Percentiles rank a stretch among this genome's conserved stretches.
Conservation (phyloP, 495 filamentous ascomycete genomes). For the Podospora comata region DNA sequence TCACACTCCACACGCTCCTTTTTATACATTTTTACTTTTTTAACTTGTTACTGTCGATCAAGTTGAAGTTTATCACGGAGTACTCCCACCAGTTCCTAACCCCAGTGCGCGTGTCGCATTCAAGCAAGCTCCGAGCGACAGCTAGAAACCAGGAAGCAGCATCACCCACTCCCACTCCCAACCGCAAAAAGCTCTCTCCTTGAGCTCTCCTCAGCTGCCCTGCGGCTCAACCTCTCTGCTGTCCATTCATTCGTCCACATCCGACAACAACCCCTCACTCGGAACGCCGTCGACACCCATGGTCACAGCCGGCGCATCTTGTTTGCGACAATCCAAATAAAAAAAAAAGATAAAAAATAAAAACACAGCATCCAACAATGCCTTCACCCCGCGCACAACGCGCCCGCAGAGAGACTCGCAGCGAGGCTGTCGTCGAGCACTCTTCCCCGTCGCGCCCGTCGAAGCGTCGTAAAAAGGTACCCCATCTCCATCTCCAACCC, state of each 20-base stretch:
- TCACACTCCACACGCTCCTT: background rate
- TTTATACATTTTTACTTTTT: background rate
- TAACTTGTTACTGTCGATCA: too few species aligned
- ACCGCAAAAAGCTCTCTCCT: background rate
- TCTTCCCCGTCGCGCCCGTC: conserved; percentile 71
- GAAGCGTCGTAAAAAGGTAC: conserved; percentile 74
- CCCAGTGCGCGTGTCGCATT: background rate
- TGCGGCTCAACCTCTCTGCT: background rate
- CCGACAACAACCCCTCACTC: background rate
- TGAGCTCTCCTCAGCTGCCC: background rate
- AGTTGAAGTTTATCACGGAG: background rate
- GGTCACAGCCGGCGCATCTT: background rate
- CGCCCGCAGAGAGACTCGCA: conserved; percentile 39
- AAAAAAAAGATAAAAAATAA: background rate
- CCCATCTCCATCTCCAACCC: conserved; percentile 28
- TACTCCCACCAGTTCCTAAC: background rate
- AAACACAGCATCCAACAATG: conserved; percentile 28
- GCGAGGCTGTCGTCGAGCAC: conserved; percentile 39
- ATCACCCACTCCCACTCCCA: background rate
- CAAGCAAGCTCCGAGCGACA: background rate
- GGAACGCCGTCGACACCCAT: background rate
- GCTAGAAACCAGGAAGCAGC: background rate
- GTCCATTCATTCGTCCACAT: background rate
- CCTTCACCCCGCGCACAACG: conserved; percentile 44
- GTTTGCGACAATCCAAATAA: background rate